phyloP scores from a whole-genome alignment of 805 yeast species.

The Ogataea trehalophila region DNA sequence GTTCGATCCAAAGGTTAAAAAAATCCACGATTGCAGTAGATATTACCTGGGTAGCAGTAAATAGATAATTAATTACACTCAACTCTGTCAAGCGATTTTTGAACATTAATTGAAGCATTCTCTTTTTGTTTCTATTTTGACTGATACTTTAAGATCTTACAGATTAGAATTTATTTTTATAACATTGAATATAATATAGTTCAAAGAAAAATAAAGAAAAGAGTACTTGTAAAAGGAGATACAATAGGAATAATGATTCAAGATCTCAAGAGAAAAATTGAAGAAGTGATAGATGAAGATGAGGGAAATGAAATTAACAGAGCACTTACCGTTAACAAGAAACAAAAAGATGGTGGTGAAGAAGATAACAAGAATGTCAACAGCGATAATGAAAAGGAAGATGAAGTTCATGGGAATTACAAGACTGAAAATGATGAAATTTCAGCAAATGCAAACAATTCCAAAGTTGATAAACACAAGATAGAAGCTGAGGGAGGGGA shows the following conservation, averaged over 20 bases:
- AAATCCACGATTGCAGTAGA: too few relatives aligned
- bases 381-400: conserved; percentile 1
- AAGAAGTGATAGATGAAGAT: not conserved
- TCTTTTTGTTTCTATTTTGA: too few relatives aligned
- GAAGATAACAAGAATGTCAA: conserved; percentile 1
- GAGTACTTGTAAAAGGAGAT: too few relatives aligned
- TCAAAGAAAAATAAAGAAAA: too few relatives aligned
- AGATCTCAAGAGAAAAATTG: conserved; percentile 5
- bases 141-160: too few relatives aligned
- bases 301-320: not conserved
- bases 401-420: conserved; percentile 24
- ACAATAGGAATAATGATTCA: conserved; percentile 2
- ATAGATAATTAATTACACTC: too few relatives aligned
- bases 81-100: too few relatives aligned
- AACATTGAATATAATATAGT: too few relatives aligned
- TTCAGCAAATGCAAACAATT: conserved; percentile 16
- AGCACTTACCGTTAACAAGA: not conserved
- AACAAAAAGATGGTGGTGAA: conserved; percentile 8
- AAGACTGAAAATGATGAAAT: conserved; percentile 16
- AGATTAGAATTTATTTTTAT: too few relatives aligned
- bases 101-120: too few relatives aligned
- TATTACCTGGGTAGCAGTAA: too few relatives aligned
- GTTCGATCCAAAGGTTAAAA: too few relatives aligned
- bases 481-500: conserved; percentile 16
- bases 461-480: conserved; percentile 8